phyloP scores from a whole-genome alignment of 768 basidiomycete species.

The Psilocybe cubensis region DNA sequence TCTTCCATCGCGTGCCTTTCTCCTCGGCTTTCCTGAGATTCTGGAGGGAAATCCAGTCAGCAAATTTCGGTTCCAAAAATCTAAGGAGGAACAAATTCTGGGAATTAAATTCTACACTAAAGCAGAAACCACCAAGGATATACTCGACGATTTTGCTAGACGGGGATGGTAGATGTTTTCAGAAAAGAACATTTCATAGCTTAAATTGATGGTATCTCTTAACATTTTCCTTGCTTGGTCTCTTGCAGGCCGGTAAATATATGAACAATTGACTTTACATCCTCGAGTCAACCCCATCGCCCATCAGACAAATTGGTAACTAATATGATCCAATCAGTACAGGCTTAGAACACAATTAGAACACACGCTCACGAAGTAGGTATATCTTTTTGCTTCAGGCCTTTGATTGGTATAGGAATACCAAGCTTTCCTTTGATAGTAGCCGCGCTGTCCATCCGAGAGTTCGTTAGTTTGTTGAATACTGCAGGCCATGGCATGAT shows the following conservation, averaged over 20 bases:
- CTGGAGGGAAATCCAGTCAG: slow-evolving; percentile 14
- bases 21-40: slow-evolving; percentile 31
- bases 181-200: no score
- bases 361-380: slow-evolving; percentile 37
- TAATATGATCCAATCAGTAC: no score
- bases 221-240: no score
- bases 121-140: slow-evolving; percentile 32
- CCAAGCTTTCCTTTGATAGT: slow-evolving; percentile 35
- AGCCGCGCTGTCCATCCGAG: slow-evolving; percentile 23
- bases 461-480: neutral
- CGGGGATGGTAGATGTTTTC: slow-evolving; percentile 40
- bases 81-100: slow-evolving; percentile 31
- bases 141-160: slow-evolving; percentile 31
- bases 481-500: neutral
- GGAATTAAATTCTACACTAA: slow-evolving; percentile 27
- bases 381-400: slow-evolving; percentile 36
- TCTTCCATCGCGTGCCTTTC: slow-evolving; percentile 24
- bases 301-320: no score
- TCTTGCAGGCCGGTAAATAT: no score
- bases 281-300: no score
- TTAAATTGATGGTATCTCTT: no score
- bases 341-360: no score
- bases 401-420: slow-evolving; percentile 36
- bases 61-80: slow-evolving; percentile 20
- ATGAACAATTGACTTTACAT: no score